Base-by-base conservation (phyloP, 2,329 filamentous ascomycete genomes). In the Colletotrichum theobromicola region DNA sequence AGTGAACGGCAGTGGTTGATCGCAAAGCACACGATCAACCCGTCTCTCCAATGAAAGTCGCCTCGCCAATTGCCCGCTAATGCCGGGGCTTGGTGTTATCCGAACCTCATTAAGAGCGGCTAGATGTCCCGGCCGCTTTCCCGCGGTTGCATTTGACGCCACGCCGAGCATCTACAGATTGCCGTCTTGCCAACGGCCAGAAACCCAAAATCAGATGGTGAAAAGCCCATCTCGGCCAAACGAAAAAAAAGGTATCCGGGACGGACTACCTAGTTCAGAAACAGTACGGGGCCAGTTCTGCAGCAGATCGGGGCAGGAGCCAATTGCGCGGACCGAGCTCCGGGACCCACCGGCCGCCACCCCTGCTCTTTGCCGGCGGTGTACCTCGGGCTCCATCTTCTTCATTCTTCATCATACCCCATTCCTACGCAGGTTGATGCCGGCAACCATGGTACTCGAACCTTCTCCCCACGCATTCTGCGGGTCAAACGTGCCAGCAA, bases 291-390 rank as follows among this genome's bases (percentile, higher is more conserved):
- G 35, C 24, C 16, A 4, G 13, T 71, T 74, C 67, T 66, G 67
- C 35, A 71, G 37, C 62, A 62, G 72, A 63, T 50, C 55, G 62
- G 28, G 42, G 26, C 12, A n/a, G 34, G 68, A 63, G 57, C 68
- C 72, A 74, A 72, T 72, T 21, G 62, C 68, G 46, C 68, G 57
- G 72, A 57, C 34, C 28, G 15, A 21, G 12, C 72, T 58, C 68
- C 68, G 68, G 32, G 62, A 35, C 42, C 42, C 72, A 62, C 68
- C 68, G 55, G 68, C 57, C 68, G 72, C 57, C 55, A 74, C 28
- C 62, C 55, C 30, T 67, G 57, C 72, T 57, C 26, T 58, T 28
- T 60, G 57, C 72, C 62, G 68, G 72, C 72, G 72, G 68, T 72
- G 72, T 72, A 72, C 71, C 34, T 63, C 30, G 24, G 42, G 28